These are phyloP conservation scores for Yamadazyma blattariae DNA, from an alignment of 1,139 yeast genomes.

Conservation along the genomic window DNA sequence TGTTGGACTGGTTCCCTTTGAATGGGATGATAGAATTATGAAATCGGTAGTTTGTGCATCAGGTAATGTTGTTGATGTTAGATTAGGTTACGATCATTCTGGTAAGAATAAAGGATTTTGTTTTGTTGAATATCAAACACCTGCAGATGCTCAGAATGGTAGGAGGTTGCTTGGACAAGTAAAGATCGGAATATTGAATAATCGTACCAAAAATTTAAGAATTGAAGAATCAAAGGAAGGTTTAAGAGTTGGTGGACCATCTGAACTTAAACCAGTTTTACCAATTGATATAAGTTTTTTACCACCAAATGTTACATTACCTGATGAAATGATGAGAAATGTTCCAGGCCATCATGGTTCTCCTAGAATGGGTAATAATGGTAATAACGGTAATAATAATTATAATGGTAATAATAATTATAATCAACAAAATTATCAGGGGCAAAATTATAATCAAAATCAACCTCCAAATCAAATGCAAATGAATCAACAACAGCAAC, in stretches of 20 bases:
- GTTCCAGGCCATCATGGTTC: constrained; percentile 4
- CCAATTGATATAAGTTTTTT: constrained; percentile 40
- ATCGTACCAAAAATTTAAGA: constrained; percentile 36
- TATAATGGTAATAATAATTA: background rate
- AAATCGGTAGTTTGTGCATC: constrained; percentile 62
- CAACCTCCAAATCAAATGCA: constrained; percentile 9
- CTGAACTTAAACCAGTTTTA: constrained; percentile 37
- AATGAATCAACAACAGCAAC: constrained; percentile 1
- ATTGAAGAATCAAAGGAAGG: constrained; percentile 65
- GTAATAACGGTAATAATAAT: background rate
- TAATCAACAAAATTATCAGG: background rate
- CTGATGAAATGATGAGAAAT: constrained; percentile 42
- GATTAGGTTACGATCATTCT: constrained; percentile 58
- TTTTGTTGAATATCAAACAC: constrained; percentile 54
- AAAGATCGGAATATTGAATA: constrained; percentile 23
- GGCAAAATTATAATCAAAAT: background rate
- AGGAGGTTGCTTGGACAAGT: constrained; percentile 41
- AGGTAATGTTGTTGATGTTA: constrained; percentile 60
- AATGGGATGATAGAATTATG: constrained; percentile 58
- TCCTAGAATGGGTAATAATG: no score
- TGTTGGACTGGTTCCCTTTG: constrained; percentile 62
- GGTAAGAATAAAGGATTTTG: constrained; percentile 67
- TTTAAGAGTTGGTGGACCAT: constrained; percentile 32
- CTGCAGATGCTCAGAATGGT: constrained; percentile 53
- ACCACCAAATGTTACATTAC: constrained; percentile 56